Evolutionary conservation across 805 yeast species (phyloP).

Genomic region (Sugiyamaella boreocaroliniensis): DNA sequence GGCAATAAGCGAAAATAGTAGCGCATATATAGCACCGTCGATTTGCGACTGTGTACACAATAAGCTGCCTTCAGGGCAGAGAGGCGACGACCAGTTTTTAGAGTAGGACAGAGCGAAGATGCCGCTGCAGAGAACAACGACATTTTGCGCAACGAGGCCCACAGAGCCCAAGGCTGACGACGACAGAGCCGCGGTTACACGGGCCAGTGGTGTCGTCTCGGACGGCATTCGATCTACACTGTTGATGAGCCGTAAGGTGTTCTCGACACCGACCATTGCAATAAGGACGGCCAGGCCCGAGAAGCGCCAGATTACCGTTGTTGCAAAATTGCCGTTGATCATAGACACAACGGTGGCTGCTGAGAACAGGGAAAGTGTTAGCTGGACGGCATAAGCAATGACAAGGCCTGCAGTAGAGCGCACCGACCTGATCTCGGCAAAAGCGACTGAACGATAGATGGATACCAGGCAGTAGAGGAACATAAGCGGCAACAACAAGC

Average conservation of each 20-base stretch:
- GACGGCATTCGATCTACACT: conserved; percentile 37
- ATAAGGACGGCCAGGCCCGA: conserved; percentile 37
- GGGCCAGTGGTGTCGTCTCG: conserved; percentile 36
- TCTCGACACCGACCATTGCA: conserved; percentile 40
- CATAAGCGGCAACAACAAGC: conserved; percentile 18
- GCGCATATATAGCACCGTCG: conserved; percentile 18
- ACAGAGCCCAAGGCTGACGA: conserved; percentile 36
- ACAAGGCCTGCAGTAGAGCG: conserved; percentile 43
- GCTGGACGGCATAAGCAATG: conserved; percentile 39
- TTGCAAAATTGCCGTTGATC: conserved; percentile 28
- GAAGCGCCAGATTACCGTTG: conserved; percentile 34
- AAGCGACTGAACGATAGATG: conserved; percentile 33
- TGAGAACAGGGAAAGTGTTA: conserved; percentile 35
- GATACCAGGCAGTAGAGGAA: conserved; percentile 27
- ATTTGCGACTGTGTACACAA: neutral
- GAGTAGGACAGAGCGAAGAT: neutral
- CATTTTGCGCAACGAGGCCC: conserved; percentile 25
- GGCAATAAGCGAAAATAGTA: conserved; percentile 42
- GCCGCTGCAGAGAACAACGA: neutral
- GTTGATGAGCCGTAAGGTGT: conserved; percentile 41
- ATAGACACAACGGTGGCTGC: conserved; percentile 40
- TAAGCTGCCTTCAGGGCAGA: neutral
- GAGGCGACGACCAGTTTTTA: conserved; percentile 9
- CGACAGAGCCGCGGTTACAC: conserved; percentile 35
- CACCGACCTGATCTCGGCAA: conserved; percentile 38